Base-by-base conservation (phyloP, 805 yeast genomes). In the Nematodospora valgi region DNA sequence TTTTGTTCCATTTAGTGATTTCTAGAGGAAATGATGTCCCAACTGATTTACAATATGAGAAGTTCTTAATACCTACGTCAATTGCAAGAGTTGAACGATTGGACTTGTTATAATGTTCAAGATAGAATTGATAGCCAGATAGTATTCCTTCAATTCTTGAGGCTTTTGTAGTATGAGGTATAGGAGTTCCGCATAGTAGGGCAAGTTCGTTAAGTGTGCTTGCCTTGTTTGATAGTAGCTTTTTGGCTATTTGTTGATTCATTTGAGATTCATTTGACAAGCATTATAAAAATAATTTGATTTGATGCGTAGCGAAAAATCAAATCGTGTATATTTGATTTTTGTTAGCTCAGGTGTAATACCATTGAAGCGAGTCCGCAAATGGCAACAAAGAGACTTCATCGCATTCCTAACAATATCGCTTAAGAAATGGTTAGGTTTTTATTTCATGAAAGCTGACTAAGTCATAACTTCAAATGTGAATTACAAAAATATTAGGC, bases 61-160 rank as follows among this genome's bases (percentile, higher is more conserved):
- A 64, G 49, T 67, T 65, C 46, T 64, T 64, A 37, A 66, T 41
- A 5, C 73, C 73, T 9, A 67, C 55, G 39, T 67, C 73, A 6
- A 67, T 50, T 16, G 68, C 51, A 3, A 63, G 37, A 4, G 14
- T 23, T 14, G 28, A 11, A 11, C 23, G 24, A 24, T 32, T 15
- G n/a, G n/a, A 8, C 23, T 21, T 10, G 10, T 21, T 7, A 21
- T 21, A 21, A 21, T 26, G 27, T 31, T 32, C 2, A 15, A 20
- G 26, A 32, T 26, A 39, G n/a, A 44, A 29, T 3, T 35, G 21
- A 15, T 43, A 27, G 13, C 45, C 40, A n/a, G 40, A 15, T 4
- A 42, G 12, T 12, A 50, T 44, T 10, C 40, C 27, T 4, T 31
- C 20, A 14, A 45, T 40, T 27, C 44, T 34, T 9, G 35, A 41